phyloP scores from a whole-genome alignment of 805 yeast species.

The Vanderwaltozyma verrucispora region DNA sequence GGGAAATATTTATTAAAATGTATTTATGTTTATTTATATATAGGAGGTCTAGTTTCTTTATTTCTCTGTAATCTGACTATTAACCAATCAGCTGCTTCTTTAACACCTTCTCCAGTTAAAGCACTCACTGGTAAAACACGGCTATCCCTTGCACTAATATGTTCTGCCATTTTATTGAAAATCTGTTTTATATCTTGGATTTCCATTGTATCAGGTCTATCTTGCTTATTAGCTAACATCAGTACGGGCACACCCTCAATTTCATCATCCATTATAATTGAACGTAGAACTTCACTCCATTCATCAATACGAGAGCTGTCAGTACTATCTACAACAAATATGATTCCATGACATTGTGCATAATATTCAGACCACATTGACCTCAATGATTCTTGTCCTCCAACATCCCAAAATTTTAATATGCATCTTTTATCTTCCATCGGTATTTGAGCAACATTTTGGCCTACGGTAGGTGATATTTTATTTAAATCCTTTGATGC shows the following conservation, averaged over 20 bases:
- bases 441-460: conserved; percentile 53
- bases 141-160: conserved; percentile 82
- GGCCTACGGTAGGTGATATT: conserved; percentile 91
- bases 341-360: conserved; percentile 77
- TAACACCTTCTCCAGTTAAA: conserved; percentile 63
- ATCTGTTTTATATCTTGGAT: conserved; percentile 75
- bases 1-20: no score
- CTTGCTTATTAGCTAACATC: conserved; percentile 95
- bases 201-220: conserved; percentile 57
- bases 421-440: conserved; percentile 31
- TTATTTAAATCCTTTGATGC: conserved; percentile 44
- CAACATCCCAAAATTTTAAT: conserved; percentile 91
- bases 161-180: conserved; percentile 71
- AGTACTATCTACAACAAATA: conserved; percentile 86
- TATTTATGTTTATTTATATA: conserved; percentile 23
- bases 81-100: conserved; percentile 86
- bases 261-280: conserved; percentile 46
- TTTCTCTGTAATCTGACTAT: conserved; percentile 51
- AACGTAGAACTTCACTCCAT: conserved; percentile 54
- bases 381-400: conserved; percentile 85
- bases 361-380: conserved; percentile 84
- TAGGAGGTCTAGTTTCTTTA: conserved; percentile 31
- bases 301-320: conserved; percentile 77
- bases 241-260: conserved; percentile 77
- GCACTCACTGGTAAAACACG: conserved; percentile 88